Evolutionary conservation across 139 green algal species (phyloP).

Genomic region (Chlamydomonas applanata): DNA sequence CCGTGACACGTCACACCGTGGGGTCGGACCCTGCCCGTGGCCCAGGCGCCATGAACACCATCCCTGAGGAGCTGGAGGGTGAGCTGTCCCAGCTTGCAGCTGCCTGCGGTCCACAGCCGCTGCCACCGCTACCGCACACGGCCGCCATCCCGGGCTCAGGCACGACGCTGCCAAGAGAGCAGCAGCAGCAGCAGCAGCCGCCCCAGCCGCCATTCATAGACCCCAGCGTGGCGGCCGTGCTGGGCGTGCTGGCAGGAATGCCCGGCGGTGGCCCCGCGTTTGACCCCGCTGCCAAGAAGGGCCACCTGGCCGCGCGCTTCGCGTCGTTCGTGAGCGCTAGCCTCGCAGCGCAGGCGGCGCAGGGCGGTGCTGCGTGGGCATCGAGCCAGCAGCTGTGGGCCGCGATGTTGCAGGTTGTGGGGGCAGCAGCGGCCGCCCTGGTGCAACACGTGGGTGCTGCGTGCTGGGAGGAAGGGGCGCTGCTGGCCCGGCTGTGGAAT

Average conservation of each 20-base stretch:
- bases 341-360: not conserved
- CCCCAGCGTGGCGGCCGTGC: not conserved
- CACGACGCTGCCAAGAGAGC: no score
- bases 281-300: conserved; percentile 5
- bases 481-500: conserved; percentile 45
- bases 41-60: not conserved
- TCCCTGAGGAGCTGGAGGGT: not conserved
- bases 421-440: conserved; percentile 2
- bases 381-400: conserved; percentile 24
- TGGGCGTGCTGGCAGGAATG: not conserved
- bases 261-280: not conserved
- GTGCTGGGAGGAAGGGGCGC: conserved; percentile 42
- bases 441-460: conserved; percentile 21
- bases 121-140: no score
- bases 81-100: no score
- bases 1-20: no score
- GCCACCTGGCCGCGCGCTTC: conserved; percentile 23
- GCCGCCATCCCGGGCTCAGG: no score
- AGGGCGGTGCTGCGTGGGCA: not conserved
- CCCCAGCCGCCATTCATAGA: not conserved
- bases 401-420: conserved; percentile 28
- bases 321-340: conserved; percentile 12
- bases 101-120: no score
- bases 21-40: no score
- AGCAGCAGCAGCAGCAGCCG: not conserved